Evolutionary conservation across 2,329 filamentous ascomycete species (phyloP), one percentile per base, ranked within the genome.

Genomic region (Piedraia hortae): DNA sequence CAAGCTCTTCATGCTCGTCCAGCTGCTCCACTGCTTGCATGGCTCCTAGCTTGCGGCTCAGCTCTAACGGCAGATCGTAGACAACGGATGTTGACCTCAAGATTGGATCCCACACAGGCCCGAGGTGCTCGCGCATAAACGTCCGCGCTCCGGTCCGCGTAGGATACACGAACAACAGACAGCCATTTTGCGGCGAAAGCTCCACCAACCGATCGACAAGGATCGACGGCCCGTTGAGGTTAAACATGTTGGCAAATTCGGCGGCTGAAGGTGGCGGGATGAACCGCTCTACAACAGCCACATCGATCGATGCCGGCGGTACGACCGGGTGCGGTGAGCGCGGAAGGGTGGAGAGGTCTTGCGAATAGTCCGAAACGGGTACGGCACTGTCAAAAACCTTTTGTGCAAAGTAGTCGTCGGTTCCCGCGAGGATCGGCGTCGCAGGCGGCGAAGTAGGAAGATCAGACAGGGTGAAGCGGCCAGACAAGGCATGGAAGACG

Each of bases 341-440:
- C 5, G 54, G 48, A 3, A 54, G 39, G 10, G 53, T 47, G 20
- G 47, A 48, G 4, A 50, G 48, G 28, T 58, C 53, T 28, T 58
- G 50, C 31, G 62, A 55, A 37, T 63, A 63, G 19, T 59, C 55
- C 4, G 54, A 50, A 4, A 64, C 59, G 1, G 54, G 51, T 5
- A 64, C 61, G 2, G 61, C 62, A 34, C 54, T 63, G 26, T 62
- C 59, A 34, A 66, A 68, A 10, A 66, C 48, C 16, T 57, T 62
- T 22, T 46, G 49, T 20, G 56, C 62, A 38, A 69, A 68, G 37
- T 67, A 67, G 26, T 64, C 59, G 14, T 62, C 54, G 14, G 51
- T 51, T 10, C 50, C 50, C 1, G 46, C 42, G 4, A 47, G 48
- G 6, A 48, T 51, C 7, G 62, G 62, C 2, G 62, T 66, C 22